phyloP scores from a whole-genome alignment of 2,329 filamentous ascomycete genomes.

The Chaetothyriales sp. region DNA sequence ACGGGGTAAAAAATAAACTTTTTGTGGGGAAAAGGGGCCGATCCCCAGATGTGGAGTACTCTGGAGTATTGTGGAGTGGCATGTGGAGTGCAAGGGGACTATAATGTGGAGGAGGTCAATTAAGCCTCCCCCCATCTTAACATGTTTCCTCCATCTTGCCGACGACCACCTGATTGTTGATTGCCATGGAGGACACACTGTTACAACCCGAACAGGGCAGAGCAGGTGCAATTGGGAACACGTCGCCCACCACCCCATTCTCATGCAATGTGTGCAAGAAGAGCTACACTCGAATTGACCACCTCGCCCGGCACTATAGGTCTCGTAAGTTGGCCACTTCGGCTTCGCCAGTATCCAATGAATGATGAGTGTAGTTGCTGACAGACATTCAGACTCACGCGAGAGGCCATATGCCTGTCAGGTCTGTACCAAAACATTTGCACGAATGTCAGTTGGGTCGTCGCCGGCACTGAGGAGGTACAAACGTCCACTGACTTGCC shows the following conservation, averaged over 20 bases:
- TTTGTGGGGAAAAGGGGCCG: neutral
- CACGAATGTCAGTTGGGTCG: constrained; percentile 3
- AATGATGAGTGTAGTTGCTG: neutral
- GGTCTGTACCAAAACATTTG: constrained; percentile 10
- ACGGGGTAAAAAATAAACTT: too few relatives aligned
- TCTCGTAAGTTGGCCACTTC: constrained; percentile 20
- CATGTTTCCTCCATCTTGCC: neutral
- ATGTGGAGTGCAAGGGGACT: too few relatives aligned
- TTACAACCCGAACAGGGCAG: neutral
- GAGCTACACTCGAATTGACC: constrained; percentile 38
- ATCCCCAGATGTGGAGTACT: neutral
- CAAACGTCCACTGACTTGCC: neutral
- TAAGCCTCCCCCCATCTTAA: neutral
- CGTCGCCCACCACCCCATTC: neutral
- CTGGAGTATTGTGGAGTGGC: too few relatives aligned
- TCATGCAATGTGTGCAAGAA: constrained; percentile 39
- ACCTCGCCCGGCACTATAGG: constrained; percentile 39
- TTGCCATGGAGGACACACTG: neutral
- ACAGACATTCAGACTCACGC: neutral
- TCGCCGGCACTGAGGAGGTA: neutral
- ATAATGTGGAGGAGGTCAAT: neutral
- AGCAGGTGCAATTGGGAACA: neutral
- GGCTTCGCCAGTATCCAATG: neutral
- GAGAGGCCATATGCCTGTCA: constrained; percentile 17
- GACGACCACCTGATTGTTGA: neutral